Evolutionary conservation across 768 basidiomycete genomes (phyloP).

Genomic region (Phallus indusiatus): DNA sequence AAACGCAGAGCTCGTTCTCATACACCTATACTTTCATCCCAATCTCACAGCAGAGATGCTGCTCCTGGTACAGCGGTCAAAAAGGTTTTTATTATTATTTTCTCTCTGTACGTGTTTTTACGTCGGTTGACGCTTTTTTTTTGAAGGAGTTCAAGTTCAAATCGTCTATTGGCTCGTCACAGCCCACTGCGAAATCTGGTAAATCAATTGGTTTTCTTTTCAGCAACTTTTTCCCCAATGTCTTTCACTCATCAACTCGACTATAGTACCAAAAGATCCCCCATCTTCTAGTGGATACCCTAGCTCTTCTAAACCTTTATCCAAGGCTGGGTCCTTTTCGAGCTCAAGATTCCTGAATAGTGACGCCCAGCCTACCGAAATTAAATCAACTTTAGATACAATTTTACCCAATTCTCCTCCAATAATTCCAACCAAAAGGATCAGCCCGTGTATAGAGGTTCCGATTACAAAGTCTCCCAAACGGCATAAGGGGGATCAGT

Average conservation of each 20-base stretch:
- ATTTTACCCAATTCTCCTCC: neutral
- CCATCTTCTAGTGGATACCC: neutral
- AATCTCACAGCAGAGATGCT: neutral
- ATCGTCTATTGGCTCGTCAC: neutral
- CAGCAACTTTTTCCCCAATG: neutral
- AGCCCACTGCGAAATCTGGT: neutral
- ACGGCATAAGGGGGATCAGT: neutral
- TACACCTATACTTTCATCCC: neutral
- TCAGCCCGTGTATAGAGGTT: neutral
- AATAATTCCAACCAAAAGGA: neutral
- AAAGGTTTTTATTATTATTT: neutral
- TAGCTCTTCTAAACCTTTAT: neutral
- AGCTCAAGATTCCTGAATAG: neutral
- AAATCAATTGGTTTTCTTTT: neutral
- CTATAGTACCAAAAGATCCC: neutral
- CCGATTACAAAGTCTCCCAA: neutral
- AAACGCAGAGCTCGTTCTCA: neutral
- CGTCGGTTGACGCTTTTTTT: neutral
- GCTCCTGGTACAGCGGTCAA: neutral
- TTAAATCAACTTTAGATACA: neutral
- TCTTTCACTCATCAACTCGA: too few species aligned
- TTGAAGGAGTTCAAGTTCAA: conserved; percentile 7
- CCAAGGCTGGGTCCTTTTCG: neutral
- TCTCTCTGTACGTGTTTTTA: neutral
- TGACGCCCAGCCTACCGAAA: neutral